Evolutionary conservation across 176 grass and related monocot species (phyloP), one percentile per base, ranked within the genome.

Genomic region (Hyparrhenia diplandra): DNA sequence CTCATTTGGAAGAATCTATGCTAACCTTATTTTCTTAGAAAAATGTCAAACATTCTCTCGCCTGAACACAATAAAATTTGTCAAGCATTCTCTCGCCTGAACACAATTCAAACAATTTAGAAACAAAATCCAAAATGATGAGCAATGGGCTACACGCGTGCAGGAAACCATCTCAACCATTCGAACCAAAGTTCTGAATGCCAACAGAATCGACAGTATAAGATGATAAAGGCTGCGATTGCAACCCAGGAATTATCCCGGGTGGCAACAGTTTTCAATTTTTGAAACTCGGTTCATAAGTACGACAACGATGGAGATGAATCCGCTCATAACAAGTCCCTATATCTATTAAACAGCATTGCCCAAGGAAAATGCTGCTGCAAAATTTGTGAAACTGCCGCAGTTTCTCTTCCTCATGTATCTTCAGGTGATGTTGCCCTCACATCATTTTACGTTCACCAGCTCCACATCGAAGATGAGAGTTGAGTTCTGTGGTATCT

Each of bases 381-480:
- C 45, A 80, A 55, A 82, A 82, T 72, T 77, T 77, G 42, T 3
- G 59, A 35, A 77, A 71, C 42, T 68, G 35, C 18, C 40, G 68
- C 67, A 83, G 75, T 69, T 75, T 75, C 32, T 73, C 34, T 69
- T 75, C 68, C 25, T 72, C 34, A 64, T 57, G 51, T 16, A 43
- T 20, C 24, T 80, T 60, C 43, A 47, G 5, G 39, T 21, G 17
- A 28, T 30, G 8, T 3, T 42, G 13, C 63, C 71, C 37, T n/a
- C 52, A 17, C 49, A 61, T 95, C 78, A 93, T 35, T 88, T 83
- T 20, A 99, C 88, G 29, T 85, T 87, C 32, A 87, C 62, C 42
- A 99, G 63, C 77, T 95, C 92, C 41, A 99, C 96, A 60, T 99
- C 92, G 62, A 99, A 99, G 63, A 84, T 75, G 37, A 99, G 88